Conservation (phyloP, 2,329 filamentous ascomycete species). For the Verruconis gallopava region DNA sequence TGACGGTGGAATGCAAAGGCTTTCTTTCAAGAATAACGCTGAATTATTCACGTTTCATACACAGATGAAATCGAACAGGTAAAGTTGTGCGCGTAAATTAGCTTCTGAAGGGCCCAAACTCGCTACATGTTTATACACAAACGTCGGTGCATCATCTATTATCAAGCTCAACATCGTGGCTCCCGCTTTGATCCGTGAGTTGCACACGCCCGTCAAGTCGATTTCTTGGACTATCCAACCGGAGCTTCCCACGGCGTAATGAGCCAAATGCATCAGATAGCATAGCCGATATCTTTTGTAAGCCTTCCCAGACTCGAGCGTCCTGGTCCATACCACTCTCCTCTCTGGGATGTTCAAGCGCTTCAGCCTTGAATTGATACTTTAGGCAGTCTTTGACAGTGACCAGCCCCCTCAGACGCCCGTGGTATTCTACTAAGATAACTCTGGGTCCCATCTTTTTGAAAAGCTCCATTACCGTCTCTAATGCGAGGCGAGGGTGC, state of each 20-base stretch:
- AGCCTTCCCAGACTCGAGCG: conserved; percentile 38
- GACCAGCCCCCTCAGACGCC: conserved; percentile 69
- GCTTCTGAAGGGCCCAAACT: background rate
- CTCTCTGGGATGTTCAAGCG: conserved; percentile 58
- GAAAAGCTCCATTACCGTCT: conserved; percentile 98
- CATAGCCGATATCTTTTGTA: conserved; percentile 19
- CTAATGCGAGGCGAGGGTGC: conserved; percentile 79
- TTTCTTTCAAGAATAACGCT: too few relatives aligned
- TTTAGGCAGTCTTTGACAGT: conserved; percentile 96
- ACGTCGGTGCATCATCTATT: background rate
- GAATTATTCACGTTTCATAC: too few relatives aligned
- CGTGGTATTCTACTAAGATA: conserved; percentile 83
- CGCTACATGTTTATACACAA: background rate
- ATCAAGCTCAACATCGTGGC: background rate
- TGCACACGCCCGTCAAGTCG: background rate
- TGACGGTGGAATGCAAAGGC: too few relatives aligned
- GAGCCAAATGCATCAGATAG: conserved; percentile 11
- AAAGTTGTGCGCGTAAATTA: background rate
- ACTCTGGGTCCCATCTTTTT: conserved; percentile 94
- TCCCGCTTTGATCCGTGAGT: background rate
- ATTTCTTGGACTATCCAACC: background rate
- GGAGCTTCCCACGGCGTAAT: background rate
- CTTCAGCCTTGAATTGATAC: conserved; percentile 94
- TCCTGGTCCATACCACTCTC: conserved; percentile 47
- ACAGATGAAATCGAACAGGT: too few relatives aligned